Base-by-base conservation (phyloP, 768 basidiomycete genomes). In the Lanmaoa pseudosensibilis region DNA sequence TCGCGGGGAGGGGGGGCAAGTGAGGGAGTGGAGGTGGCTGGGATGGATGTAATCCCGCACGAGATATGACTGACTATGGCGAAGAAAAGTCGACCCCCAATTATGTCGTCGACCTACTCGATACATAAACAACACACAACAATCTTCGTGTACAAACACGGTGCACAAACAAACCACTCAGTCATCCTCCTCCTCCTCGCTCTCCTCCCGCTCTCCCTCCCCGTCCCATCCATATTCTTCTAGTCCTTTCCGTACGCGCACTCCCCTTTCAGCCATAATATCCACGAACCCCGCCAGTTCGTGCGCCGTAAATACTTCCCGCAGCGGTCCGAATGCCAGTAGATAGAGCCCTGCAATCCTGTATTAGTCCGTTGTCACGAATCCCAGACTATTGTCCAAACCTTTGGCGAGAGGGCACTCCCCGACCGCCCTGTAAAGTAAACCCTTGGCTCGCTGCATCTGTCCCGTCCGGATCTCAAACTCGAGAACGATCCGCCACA, bases 391-490 rank as follows among this genome's bases (percentile, higher is more conserved):
- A 2, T 47, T 23, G 4, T 27, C 33, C 54, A 49, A 0, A 87
- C 90, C 88, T 80, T 93, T 93, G 10, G 77, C 77, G 33, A 90
- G 69, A 1, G 91, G 88, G 62, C 89, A 92, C 69, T 90, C 87
- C 37, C 80, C 75, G 33, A 92, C 77, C 3, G 89, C 90, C 43
- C 87, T 81, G 67, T 83, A 88, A n/a, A 92, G 69, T 46, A 91
- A 60, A 59, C 78, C 83, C 73, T 90, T 92, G 19, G 89, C 91
- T 46, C 77, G 77, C 61, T 82, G 68, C 45, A 83, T 65, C 54
- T 86, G 74, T 5, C 81, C 83, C 16, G 74, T 74, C 55, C 81
- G 81, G 44, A 91, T 86, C 77, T 93, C 91, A 57, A 92, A 84
- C 68, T 90, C 87, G 46, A 92, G 74, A 50, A 79, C 84, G n/a